Evolutionary conservation across 2,329 filamentous ascomycete genomes (phyloP).

Genomic region (Talaromyces sp.): DNA sequence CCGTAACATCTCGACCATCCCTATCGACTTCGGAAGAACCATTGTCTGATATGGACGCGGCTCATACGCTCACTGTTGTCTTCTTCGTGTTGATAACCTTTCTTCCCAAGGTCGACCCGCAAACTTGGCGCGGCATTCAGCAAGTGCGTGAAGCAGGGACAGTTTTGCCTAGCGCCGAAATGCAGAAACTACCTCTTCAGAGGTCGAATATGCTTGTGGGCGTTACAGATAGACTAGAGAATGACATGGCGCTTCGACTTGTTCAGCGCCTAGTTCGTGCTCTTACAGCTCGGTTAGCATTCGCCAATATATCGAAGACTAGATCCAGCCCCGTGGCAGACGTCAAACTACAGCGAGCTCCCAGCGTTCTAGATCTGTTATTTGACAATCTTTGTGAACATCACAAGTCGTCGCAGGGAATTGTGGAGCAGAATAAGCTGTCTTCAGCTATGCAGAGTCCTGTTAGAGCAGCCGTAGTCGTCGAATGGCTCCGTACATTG

Average conservation of each 20-base stretch:
- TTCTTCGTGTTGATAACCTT: constrained; percentile 35
- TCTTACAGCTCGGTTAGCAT: constrained; percentile 46
- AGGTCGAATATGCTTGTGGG: constrained; percentile 29
- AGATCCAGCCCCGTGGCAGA: constrained; percentile 26
- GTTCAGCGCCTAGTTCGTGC: constrained; percentile 46
- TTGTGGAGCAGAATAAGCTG: background rate
- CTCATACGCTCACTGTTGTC: constrained; percentile 33
- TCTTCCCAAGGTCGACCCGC: constrained; percentile 31
- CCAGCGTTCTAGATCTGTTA: constrained; percentile 32
- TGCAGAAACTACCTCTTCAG: constrained; percentile 27
- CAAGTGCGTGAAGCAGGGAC: constrained; percentile 38
- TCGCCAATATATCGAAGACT: constrained; percentile 44
- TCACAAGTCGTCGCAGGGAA: constrained; percentile 15
- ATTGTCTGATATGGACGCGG: constrained; percentile 35
- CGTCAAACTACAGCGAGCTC: constrained; percentile 23
- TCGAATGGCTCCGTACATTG: constrained; percentile 55
- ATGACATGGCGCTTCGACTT: constrained; percentile 49
- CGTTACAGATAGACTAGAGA: constrained; percentile 44
- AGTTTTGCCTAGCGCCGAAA: constrained; percentile 33
- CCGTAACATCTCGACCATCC: background rate
- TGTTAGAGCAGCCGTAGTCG: constrained; percentile 29
- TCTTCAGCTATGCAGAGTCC: constrained; percentile 14
- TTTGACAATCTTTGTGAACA: constrained; percentile 31
- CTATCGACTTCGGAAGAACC: constrained; percentile 21
- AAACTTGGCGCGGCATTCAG: constrained; percentile 37